A percentile compares a stretch with the other conserved stretches of the same genome.
phyloP scores from a whole-genome alignment of 2,329 filamentous ascomycete genomes.

The Phialophora macrospora region DNA sequence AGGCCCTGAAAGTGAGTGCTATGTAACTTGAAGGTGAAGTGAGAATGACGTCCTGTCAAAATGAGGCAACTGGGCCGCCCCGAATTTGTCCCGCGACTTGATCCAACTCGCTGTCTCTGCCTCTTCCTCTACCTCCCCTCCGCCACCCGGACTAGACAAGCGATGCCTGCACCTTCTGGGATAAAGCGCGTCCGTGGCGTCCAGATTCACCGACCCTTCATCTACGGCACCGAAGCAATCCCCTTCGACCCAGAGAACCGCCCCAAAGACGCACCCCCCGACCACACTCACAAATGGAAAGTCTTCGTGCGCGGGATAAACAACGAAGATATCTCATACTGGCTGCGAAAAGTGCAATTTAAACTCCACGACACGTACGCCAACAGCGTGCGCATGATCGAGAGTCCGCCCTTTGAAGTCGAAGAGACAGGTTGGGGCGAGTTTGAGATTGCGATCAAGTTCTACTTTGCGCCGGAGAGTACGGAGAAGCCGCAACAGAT shows the following conservation, averaged over 20 bases:
- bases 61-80: not conserved
- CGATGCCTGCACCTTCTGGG: conserved; percentile 59
- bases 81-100: not conserved
- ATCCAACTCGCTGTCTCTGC: not conserved
- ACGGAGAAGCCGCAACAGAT: conserved; percentile 95
- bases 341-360: conserved; percentile 96
- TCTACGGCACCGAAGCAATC: conserved; percentile 79
- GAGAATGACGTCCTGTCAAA: not conserved
- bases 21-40: not conserved
- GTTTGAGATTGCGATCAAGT: conserved; percentile 93
- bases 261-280: conserved; percentile 75
- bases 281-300: conserved; percentile 96
- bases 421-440: conserved; percentile 97
- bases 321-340: conserved; percentile 89
- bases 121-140: not conserved
- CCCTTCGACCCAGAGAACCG: conserved; percentile 78
- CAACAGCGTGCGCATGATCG: conserved; percentile 84
- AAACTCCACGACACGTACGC: conserved; percentile 97
- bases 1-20: not conserved
- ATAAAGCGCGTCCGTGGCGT: conserved; percentile 60
- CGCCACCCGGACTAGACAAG: not conserved
- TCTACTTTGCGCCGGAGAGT: conserved; percentile 87
- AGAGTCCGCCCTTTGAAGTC: conserved; percentile 80
- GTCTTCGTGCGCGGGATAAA: conserved; percentile 92
- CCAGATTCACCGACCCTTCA: conserved; percentile 55